phyloP scores from a whole-genome alignment of 2,329 filamentous ascomycete genomes.

The Diaporthe sp. region DNA sequence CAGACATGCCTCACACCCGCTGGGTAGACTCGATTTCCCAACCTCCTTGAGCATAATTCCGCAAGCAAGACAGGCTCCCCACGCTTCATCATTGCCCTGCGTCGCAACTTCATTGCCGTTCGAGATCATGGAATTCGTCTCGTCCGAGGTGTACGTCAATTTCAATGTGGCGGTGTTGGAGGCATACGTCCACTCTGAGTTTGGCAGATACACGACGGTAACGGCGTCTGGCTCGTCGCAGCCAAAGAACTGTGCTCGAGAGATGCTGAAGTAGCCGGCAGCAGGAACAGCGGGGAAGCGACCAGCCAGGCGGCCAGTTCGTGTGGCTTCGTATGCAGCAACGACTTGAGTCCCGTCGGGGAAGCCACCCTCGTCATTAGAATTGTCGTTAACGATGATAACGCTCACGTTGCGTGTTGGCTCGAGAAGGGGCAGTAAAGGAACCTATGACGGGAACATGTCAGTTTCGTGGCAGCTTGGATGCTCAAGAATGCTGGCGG shows the following conservation, averaged over 20 bases:
- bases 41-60: constrained; percentile 53
- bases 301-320: constrained; percentile 45
- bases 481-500: too few relatives aligned
- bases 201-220: constrained; percentile 59
- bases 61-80: constrained; percentile 59
- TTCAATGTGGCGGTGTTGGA: constrained; percentile 51
- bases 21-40: constrained; percentile 44
- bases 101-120: constrained; percentile 56
- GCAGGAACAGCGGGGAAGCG: constrained; percentile 61
- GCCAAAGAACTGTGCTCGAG: constrained; percentile 57
- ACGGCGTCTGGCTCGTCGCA: constrained; percentile 51
- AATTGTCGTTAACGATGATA: constrained; percentile 61
- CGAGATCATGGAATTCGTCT: constrained; percentile 54
- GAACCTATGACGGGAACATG: constrained; percentile 44
- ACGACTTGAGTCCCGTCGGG: constrained; percentile 60
- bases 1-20: constrained; percentile 54
- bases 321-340: constrained; percentile 44
- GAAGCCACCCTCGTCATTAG: constrained; percentile 55
- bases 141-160: constrained; percentile 51
- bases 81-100: constrained; percentile 52
- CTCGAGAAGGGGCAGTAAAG: constrained; percentile 63
- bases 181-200: constrained; percentile 53
- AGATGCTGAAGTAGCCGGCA: constrained; percentile 51
- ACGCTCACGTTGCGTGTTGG: constrained; percentile 54
- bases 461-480: not conserved